Conservation (phyloP, 257 asterid genomes). For the Osmanthus fragrans region DNA sequence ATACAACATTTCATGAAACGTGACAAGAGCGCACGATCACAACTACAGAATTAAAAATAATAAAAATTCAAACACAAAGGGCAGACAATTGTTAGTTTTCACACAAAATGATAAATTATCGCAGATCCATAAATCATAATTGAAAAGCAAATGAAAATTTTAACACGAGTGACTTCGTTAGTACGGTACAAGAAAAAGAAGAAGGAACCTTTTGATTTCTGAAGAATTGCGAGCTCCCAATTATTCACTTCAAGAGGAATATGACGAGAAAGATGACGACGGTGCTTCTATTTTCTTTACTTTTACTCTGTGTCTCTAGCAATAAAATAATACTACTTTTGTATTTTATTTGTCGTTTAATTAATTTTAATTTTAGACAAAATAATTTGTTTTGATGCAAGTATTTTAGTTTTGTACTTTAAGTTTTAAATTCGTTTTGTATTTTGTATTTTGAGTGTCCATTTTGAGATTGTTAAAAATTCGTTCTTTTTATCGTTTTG, state of each 20-base stretch:
- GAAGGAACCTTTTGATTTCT: neutral
- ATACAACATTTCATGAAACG: conserved; percentile 18
- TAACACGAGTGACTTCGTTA: neutral
- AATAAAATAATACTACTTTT: too few relatives aligned
- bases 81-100: neutral
- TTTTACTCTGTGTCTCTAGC: neutral
- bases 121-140: neutral
- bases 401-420: too few relatives aligned
- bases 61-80: neutral
- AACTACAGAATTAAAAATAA: neutral
- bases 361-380: too few relatives aligned
- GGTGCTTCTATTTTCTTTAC: neutral
- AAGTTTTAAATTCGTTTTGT: too few relatives aligned
- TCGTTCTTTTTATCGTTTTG: too few relatives aligned
- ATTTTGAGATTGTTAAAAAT: too few relatives aligned
- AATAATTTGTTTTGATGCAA: too few relatives aligned
- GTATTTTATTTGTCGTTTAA: too few relatives aligned
- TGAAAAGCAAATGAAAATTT: neutral
- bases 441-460: too few relatives aligned
- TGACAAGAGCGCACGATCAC: conserved; percentile 18
- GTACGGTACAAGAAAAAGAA: neutral
- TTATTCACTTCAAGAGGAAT: neutral
- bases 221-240: neutral
- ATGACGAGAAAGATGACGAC: neutral
- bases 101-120: neutral